These are phyloP conservation scores for Suillus variegatus DNA, from an alignment of 768 basidiomycete genomes.

Conservation along the genomic window DNA sequence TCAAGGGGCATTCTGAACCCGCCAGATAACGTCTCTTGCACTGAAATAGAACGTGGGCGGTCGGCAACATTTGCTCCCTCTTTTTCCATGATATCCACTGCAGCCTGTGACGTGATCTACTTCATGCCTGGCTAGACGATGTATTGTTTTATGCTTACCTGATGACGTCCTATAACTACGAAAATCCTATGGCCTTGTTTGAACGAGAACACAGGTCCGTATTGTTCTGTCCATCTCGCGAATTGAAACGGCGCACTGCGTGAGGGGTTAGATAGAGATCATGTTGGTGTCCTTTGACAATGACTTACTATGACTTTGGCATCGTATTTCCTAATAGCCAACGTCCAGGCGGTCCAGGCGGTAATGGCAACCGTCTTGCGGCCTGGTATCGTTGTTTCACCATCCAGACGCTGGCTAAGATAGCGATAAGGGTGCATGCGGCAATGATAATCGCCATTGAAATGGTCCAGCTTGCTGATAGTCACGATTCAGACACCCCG, in stretches of 20 bases:
- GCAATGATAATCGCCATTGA: neutral
- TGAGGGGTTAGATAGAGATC: neutral
- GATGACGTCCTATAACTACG: constrained; percentile 26
- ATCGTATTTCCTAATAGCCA: constrained; percentile 27
- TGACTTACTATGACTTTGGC: constrained; percentile 21
- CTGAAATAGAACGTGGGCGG: constrained; percentile 36
- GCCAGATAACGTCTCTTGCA: constrained; percentile 34
- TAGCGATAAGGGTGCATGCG: neutral
- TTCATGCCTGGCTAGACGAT: too few species aligned
- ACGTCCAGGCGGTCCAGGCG: constrained; percentile 26
- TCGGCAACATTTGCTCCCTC: too few species aligned
- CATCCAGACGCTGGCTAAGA: neutral
- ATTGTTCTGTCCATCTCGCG: constrained; percentile 57
- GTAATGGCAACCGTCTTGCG: constrained; percentile 15
- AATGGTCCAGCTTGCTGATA: neutral
- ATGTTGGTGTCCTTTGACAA: constrained; percentile 11
- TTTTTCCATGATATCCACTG: too few species aligned
- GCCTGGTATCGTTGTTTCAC: neutral
- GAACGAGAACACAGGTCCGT: constrained; percentile 60
- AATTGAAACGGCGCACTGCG: constrained; percentile 29
- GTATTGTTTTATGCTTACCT: constrained; percentile 9
- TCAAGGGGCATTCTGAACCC: constrained; percentile 32
- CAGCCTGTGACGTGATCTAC: too few species aligned
- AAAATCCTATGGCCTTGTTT: constrained; percentile 40
- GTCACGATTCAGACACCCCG: too few species aligned